Percentiles rank a stretch among this genome's conserved stretches.
Evolutionary conservation across 345 rosid genomes (phyloP).

Genomic region (Geranium rotundifolium): DNA sequence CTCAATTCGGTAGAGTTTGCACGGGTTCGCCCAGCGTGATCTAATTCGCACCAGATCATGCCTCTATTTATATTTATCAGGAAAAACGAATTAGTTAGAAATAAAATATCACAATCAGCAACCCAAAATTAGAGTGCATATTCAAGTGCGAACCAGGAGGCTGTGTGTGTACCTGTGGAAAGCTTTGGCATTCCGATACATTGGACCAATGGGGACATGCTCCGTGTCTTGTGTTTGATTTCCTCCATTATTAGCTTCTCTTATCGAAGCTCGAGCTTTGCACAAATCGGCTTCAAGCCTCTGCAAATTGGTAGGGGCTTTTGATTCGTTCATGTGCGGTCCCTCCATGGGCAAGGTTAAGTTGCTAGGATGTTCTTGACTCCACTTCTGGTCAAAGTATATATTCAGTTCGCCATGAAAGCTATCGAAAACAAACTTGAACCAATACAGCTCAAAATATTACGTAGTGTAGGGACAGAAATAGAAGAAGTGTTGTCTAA

Average conservation of each 20-base stretch:
- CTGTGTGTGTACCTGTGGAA: constrained; percentile 97
- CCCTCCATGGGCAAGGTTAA: constrained; percentile 6
- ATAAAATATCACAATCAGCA: no score
- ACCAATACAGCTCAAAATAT: background rate
- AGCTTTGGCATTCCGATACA: constrained; percentile 65
- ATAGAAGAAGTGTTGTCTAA: background rate
- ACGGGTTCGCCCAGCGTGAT: no score
- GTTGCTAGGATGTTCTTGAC: background rate
- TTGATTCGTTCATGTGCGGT: constrained; percentile 4
- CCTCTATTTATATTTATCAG: no score
- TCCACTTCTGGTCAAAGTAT: constrained; percentile 18
- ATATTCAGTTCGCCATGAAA: background rate
- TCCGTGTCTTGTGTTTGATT: constrained; percentile 48
- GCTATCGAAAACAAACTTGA: background rate
- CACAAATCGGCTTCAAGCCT: constrained; percentile 49
- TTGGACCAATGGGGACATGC: constrained; percentile 62
- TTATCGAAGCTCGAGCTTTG: constrained; percentile 46
- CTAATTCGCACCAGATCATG: no score
- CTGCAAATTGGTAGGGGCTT: constrained; percentile 21
- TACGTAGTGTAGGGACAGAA: no score
- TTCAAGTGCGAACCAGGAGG: no score
- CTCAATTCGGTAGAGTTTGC: no score
- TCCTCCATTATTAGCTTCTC: constrained; percentile 36
- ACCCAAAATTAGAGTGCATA: no score
- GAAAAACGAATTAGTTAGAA: no score